Conservation (phyloP, 179 eudicot genomes). For the Silene noctiflora region DNA sequence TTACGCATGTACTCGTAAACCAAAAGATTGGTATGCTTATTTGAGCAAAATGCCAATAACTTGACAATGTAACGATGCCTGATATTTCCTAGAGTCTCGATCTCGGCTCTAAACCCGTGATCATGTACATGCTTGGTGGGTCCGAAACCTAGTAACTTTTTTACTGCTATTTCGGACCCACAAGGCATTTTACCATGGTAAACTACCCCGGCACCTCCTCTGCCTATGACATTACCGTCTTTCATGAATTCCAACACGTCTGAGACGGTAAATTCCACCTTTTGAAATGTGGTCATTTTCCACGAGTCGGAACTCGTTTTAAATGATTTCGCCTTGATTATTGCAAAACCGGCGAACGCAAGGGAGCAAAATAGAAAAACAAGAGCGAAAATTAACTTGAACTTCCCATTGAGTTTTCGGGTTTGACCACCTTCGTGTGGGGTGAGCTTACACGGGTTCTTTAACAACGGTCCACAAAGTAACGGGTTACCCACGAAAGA, state of each 20-base stretch:
- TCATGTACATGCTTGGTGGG: slow-evolving; percentile 40
- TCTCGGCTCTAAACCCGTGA: slow-evolving; percentile 81
- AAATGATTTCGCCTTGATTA: slow-evolving; percentile 69
- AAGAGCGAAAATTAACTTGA: slow-evolving; percentile 68
- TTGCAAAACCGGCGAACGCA: slow-evolving; percentile 59
- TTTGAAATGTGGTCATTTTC: slow-evolving; percentile 78
- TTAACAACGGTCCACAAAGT: slow-evolving; percentile 57
- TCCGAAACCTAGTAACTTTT: slow-evolving; percentile 66
- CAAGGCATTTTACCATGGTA: slow-evolving; percentile 85
- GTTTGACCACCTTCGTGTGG: slow-evolving; percentile 11
- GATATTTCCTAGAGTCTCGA: slow-evolving; percentile 79
- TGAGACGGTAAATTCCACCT: slow-evolving; percentile 57
- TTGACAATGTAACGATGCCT: slow-evolving; percentile 83
- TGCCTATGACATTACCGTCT: slow-evolving; percentile 86
- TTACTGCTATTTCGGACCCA: slow-evolving; percentile 84
- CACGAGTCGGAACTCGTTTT: slow-evolving; percentile 51
- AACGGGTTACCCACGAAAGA: slow-evolving; percentile 71
- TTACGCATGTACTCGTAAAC: slow-evolving; percentile 93
- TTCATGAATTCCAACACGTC: slow-evolving; percentile 80
- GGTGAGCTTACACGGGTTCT: slow-evolving; percentile 64
- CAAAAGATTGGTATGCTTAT: slow-evolving; percentile 65
- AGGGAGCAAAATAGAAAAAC: slow-evolving; percentile 67
- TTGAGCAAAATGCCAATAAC: slow-evolving; percentile 75
- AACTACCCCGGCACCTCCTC: slow-evolving; percentile 92
- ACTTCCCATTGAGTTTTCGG: slow-evolving; percentile 34